Evolutionary conservation across 208 protist species (phyloP).

Genomic region (Trichomonas tenax): DNA sequence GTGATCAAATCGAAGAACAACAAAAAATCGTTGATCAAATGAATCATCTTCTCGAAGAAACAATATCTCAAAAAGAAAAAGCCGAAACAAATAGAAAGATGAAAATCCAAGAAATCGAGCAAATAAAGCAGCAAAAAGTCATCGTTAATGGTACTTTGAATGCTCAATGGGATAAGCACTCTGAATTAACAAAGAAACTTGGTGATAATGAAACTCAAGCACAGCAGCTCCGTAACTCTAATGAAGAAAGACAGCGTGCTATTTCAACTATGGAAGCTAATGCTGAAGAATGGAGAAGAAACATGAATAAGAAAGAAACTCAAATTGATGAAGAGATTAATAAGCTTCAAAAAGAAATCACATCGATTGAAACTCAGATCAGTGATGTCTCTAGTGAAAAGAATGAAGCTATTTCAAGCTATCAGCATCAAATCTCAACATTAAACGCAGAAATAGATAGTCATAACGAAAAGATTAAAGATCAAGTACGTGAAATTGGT

Average conservation of each 20-base stretch:
- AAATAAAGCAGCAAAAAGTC: background rate
- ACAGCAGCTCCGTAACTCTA: background rate
- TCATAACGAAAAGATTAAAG: background rate
- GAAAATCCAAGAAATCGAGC: background rate
- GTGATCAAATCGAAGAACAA: constrained; percentile 16
- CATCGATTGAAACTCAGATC: background rate
- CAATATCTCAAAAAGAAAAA: constrained; percentile 19
- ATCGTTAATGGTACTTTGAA: background rate
- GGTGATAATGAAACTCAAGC: background rate
- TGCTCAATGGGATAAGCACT: background rate
- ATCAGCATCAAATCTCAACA: background rate
- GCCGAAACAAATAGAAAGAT: background rate
- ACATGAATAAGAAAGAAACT: background rate
- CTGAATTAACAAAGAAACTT: background rate
- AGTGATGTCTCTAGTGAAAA: background rate
- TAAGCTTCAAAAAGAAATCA: background rate
- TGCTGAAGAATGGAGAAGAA: background rate
- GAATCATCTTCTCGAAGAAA: background rate
- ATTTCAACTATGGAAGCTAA: background rate
- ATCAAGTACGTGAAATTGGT: background rate
- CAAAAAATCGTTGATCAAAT: constrained; percentile 10
- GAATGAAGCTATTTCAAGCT: background rate
- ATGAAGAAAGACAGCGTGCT: background rate
- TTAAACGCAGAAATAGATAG: background rate
- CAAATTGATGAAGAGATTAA: background rate